Evolutionary conservation across 768 basidiomycete species (phyloP), one percentile per base, ranked within the genome.

Genomic region (Leucosporidium creatinivorum): DNA sequence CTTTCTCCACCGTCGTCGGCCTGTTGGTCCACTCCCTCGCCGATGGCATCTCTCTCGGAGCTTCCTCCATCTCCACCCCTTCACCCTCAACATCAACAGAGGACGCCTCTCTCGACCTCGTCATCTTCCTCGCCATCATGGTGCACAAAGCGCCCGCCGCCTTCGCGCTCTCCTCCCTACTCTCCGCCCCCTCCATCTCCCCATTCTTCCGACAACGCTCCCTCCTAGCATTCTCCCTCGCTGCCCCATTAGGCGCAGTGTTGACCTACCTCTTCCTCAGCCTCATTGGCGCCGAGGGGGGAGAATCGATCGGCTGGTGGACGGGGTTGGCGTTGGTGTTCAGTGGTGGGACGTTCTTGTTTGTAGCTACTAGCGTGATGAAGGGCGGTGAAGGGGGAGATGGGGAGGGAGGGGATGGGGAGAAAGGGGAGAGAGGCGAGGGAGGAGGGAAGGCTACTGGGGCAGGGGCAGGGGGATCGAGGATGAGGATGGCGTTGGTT

Each of bases 141-240:
- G 81, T 98, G 26, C 96, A 98, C 79, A 98, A 98, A 84, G 93
- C 89, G 0, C 94, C 94, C 1, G 93, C 93, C 0, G 87, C 93
- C 3, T 81, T 99, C 55, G 94, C 93, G 7, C 81, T 97, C 54
- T 88, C 90, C 0, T 87, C 89, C 0, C 86, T 91, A 5, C 84
- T 98, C 17, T 80, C 87, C 17, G 33, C 56, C 15, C 31, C 66
- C 4, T 52, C 62, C n/a, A 33, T 31, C 89, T 91, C 79, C 85
- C 36, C 57, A 1, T 84, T 71, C 85, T 83, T 76, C 85, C 93
- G 71, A 1, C 68, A 69, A 3, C 55, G 56, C 18, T 49, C 66
- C 63, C 79, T 99, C 19, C 79, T 85, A 26, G 79, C 86, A 47
- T 99, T 99, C 78, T 85, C 86, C 58, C 81, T 85, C 13, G 87